Percentiles rank a stretch among this genome's conserved stretches.
Conservation (phyloP, 1,139 yeast species). For the Blastobotrys arbuscula region DNA sequence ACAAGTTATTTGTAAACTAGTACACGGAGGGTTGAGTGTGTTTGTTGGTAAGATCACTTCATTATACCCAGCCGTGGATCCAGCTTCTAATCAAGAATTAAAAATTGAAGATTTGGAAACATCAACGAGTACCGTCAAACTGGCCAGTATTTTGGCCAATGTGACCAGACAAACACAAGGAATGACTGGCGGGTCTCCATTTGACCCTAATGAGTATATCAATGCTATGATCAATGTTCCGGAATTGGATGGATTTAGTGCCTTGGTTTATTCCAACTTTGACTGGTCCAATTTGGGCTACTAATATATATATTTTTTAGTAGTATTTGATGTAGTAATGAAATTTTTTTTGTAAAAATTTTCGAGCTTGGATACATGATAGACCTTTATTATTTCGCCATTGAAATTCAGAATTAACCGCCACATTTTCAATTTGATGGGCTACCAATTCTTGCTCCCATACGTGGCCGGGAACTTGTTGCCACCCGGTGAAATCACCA, state of each 20-base stretch:
- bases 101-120: conserved; percentile 21
- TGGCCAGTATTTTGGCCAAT: conserved; percentile 65
- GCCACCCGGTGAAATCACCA: conserved; percentile 15
- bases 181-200: conserved; percentile 44
- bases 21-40: conserved; percentile 34
- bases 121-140: conserved; percentile 38
- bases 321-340: not conserved
- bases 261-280: conserved; percentile 83
- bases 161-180: conserved; percentile 61
- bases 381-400: conserved; percentile 11
- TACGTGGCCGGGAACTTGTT: conserved; percentile 6
- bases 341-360: not conserved
- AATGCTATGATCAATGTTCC: conserved; percentile 45
- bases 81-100: conserved; percentile 22
- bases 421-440: conserved; percentile 5
- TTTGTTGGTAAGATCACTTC: conserved; percentile 29
- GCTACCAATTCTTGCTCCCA: conserved; percentile 12
- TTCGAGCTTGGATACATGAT: conserved; percentile 6
- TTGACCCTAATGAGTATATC: conserved; percentile 46
- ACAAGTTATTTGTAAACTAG: conserved; percentile 37
- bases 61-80: conserved; percentile 22
- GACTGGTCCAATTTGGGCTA: conserved; percentile 34
- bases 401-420: conserved; percentile 10
- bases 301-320: conserved; percentile 6
- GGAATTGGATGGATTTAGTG: conserved; percentile 81